Evolutionary conservation across 768 basidiomycete genomes (phyloP), one percentile per base, ranked within the genome.

Genomic region (Rhizopogon roseolus): DNA sequence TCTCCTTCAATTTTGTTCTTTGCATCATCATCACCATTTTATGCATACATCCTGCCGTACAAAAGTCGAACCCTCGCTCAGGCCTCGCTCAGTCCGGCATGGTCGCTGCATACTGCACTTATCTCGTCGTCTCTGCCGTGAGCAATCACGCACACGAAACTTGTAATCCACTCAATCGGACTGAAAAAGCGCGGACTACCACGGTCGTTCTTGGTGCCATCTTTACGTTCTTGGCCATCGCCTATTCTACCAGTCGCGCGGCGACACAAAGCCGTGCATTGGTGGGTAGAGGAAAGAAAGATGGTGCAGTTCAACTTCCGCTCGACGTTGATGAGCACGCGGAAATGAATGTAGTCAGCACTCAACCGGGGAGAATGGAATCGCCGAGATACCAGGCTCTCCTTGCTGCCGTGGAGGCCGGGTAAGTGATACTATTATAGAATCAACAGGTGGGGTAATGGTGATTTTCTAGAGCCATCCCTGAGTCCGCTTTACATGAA

Each of bases 101-200:
- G 89, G 96, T 99, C n/a, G 90, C 91, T 4, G 91, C 86, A 2
- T 99, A 99, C 69, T 97, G 92, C 74, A 93, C 94, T 3, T 99
- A 99, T 68, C 86, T 99, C 56, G 83, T 92, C 61, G 88, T 92
- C 29, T 94, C 91, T 16, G 97, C 97, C 4, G 85, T 99, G 54
- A 89, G 86, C 57, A 98, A 98, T 65, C 92, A 96, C 71, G 83
- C 84, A 7, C 88, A 95, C 62, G 77, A 82, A 52, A 73, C 77
- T 19, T 99, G 97, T 76, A 98, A 98, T 68, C 97, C 97, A 0
- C 78, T 98, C 9, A 85, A 84, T 45, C 80, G 82, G 55, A 76
- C 77, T 41, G 76, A 73, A 22, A 81, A 81, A 45, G 90, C 95
- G 0, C 84, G 86, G 55, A 93, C 85, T 37, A 93, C 93, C 7